Base-by-base conservation (phyloP, 148 eudicot species). In the Amaranthus palmeri region DNA sequence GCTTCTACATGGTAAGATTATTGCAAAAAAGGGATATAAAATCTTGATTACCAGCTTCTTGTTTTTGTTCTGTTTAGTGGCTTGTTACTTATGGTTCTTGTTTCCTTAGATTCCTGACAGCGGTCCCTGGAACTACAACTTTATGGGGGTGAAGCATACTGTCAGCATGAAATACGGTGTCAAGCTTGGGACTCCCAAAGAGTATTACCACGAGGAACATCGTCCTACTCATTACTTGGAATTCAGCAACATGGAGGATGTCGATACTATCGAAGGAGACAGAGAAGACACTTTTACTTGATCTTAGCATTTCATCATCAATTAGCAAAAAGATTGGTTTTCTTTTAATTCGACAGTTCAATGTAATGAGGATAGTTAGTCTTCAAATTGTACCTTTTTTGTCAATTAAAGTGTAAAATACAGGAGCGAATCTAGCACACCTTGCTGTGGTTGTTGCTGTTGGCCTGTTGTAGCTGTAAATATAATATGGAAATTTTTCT, bases 111-210 rank as follows among this genome's bases (percentile, higher is more conserved):
- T 86, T 12, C 99, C 99, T 4, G 99, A 96, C 75, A 96, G 72
- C 52, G 93, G 92, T 43, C 99, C 99, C 0, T 96, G 99, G 99
- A 96, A 96, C 65, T 96, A 86, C 81, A 96, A 96, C 79, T 96
- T 96, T 79, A 92, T 92, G 99, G 99, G 99, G 9, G 99, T 90
- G 76, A 96, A 88, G 80, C 99, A 96, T 58, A 85, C 88, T 0
- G 80, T 70, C 41, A 79, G 89, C 88, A 88, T 96, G 99, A 90
- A 75, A 47, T 96, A 92, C 36, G 99, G 96, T 9, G 86, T 96
- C 41, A 96, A 87, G 82, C 86, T 96, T 5, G 99, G 99, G 59
- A 82, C 90, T 3, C 99, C 99, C 0, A 83, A 91, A 9, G 99
- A 96, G 69, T 96, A 81, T 79, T 96, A 92, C 69, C 83, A 96